phyloP scores from a whole-genome alignment of 2,329 filamentous ascomycete genomes.

The Fusarium staphyleae region DNA sequence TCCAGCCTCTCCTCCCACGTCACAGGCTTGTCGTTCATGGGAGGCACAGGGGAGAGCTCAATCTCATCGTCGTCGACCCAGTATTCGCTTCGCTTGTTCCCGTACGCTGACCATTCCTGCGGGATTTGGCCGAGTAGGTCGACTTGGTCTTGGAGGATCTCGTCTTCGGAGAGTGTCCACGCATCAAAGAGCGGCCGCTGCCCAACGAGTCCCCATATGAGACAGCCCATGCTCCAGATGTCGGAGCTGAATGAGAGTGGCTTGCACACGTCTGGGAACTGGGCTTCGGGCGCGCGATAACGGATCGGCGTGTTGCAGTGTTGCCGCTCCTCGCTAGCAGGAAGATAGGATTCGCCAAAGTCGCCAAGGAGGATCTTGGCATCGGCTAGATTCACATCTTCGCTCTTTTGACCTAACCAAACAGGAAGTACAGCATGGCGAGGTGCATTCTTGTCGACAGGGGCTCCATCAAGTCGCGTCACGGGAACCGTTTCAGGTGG shows the following conservation, averaged over 20 bases:
- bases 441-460: conserved; percentile 29
- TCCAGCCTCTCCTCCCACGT: conserved; percentile 29
- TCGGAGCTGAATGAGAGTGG: conserved; percentile 32
- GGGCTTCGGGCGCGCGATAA: conserved; percentile 30
- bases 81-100: conserved; percentile 19
- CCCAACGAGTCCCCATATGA: conserved; percentile 32
- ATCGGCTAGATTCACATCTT: conserved; percentile 25
- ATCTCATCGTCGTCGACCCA: conserved; percentile 22
- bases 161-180: conserved; percentile 28
- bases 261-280: conserved; percentile 28
- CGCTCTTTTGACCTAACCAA: conserved; percentile 33
- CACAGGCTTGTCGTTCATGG: neutral
- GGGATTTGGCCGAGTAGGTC: conserved; percentile 33
- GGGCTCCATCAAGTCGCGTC: conserved; percentile 32
- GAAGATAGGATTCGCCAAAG: conserved; percentile 34
- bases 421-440: conserved; percentile 29
- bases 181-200: conserved; percentile 34
- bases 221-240: conserved; percentile 35
- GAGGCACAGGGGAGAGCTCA: conserved; percentile 5
- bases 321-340: conserved; percentile 19
- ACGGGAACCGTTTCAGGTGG: conserved; percentile 27
- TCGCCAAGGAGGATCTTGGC: conserved; percentile 32
- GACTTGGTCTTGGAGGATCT: conserved; percentile 29
- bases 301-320: conserved; percentile 33
- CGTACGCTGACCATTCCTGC: conserved; percentile 29